Base-by-base conservation (phyloP, 305 asterid genomes). In the Andrographis paniculata region DNA sequence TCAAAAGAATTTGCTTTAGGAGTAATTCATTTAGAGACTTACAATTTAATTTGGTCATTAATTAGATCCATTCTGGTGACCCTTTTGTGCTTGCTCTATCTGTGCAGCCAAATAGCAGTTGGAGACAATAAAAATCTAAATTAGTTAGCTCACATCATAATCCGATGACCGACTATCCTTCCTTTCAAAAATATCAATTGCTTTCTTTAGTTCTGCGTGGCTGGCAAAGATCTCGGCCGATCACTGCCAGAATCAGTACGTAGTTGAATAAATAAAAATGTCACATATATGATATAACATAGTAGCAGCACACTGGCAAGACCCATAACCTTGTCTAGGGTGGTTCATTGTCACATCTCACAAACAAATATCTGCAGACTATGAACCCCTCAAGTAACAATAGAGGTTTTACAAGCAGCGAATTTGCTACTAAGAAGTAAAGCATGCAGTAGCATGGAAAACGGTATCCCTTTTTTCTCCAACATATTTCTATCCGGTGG, bases 261-360 rank as follows among this genome's bases (percentile, higher is more conserved):
- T 31, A 17, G 28, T 8, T 53, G 49, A 52, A 59, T 36, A 10
- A 48, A 22, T 14, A 33, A n/a, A 11, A 16, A 22, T 47, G 52
- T 38, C 19, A 33, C 36, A 35, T 23, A 30, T 9, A 49, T 33
- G 64, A 45, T 30, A 30, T 16, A 52, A 38, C 66, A 45, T 42
- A 19, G 50, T 46, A 16, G 48, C 7, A 10, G 37, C 2, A 20
- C 23, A 47, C 40, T 10, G 40, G 59, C 36, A 17, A 69, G 59
- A 47, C 66, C 64, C 73, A 73, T 40, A 44, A 82, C 94, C 94
- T 83, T 51, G 85, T 76, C 96, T 94, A 83, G 13, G 87, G 93
- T 14, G 94, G 87, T 55, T 83, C 93, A 58, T 83, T 83, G 72
- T 87, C 96, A 61, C 96, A 87, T 67, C 94, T 71, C 38, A 83